These are phyloP conservation scores for Talaromyces atroroseus DNA, from an alignment of 2,329 filamentous ascomycete species.

Conservation along the genomic window DNA sequence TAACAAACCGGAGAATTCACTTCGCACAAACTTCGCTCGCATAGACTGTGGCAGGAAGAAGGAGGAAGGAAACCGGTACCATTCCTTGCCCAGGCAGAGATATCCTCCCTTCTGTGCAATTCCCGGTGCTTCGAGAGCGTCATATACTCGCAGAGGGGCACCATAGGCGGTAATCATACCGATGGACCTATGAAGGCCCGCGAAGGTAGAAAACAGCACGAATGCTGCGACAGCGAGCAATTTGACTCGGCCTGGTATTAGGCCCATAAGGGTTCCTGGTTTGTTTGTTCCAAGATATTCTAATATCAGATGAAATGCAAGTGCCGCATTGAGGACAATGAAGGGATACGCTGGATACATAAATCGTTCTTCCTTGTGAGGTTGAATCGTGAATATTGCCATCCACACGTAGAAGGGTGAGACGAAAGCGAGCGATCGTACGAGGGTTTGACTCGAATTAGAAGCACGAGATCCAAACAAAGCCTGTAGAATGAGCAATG, in stretches of 20 bases:
- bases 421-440: conserved; percentile 73
- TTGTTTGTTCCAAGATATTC: conserved; percentile 66
- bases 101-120: conserved; percentile 58
- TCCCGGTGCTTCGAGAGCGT: conserved; percentile 42
- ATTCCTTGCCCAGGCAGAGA: conserved; percentile 91
- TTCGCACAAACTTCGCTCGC: conserved; percentile 82
- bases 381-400: conserved; percentile 80
- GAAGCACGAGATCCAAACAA: conserved; percentile 52
- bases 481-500: conserved; percentile 70
- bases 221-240: conserved; percentile 56
- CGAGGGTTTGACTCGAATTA: conserved; percentile 61
- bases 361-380: conserved; percentile 96
- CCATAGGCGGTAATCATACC: conserved; percentile 77
- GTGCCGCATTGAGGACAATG: conserved; percentile 78
- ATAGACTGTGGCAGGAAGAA: conserved; percentile 83
- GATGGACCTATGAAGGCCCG: conserved; percentile 66
- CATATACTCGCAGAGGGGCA: conserved; percentile 66
- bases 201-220: conserved; percentile 58
- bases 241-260: conserved; percentile 71
- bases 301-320: conserved; percentile 75
- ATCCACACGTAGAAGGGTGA: conserved; percentile 93
- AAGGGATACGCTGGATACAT: conserved; percentile 97
- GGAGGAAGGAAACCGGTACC: conserved; percentile 94
- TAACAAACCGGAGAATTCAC: conserved; percentile 80
- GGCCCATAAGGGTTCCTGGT: conserved; percentile 61